Evolutionary conservation across 2,329 filamentous ascomycete species (phyloP), one percentile per base, ranked within the genome.

Genomic region (Aureobasidium subglaciale): DNA sequence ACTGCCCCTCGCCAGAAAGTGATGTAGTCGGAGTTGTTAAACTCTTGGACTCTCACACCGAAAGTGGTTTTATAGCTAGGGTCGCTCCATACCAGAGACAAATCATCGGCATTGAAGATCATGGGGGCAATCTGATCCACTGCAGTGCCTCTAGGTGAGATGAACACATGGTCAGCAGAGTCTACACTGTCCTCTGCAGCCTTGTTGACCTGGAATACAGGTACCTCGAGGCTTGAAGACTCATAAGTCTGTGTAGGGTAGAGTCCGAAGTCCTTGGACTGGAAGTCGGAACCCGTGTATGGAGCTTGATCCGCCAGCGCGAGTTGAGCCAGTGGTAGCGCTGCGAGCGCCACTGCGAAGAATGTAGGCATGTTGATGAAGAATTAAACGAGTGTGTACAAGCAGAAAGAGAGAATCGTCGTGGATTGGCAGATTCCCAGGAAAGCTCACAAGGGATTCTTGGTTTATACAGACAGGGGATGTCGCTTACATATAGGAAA

Each of bases 1-100:
- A 74, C 66, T 37, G 67, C 60, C n/a, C 70, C 70, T n/a, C 65
- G 64, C 69, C 70, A 73, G 57, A 72, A 68, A 0, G 70, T 72
- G 16, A 73, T 59, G 46, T 68, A 71, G 29, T 69, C 61, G 45
- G 67, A 58, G 25, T 65, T 67, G 29, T 66, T 63, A 60, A 68
- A 71, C 9, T 58, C 56, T 49, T 72, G 70, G 6, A 69, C 59
- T 58, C 73, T 72, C 4, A 76, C 62, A 60, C 77, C 75, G 58
- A 77, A 76, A 5, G 73, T 70, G 46, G 73, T 67, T 56, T 62
- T 68, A 59, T 43, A 63, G 27, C 64, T 65, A 30, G 64, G 63
- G 35, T 64, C 57, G 5, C 60, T 55, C 67, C 67, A 69, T 3
- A 68, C 60, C 34, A 68, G 56, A 8, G 50, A 53, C 10, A 67